phyloP scores from a whole-genome alignment of 2,329 filamentous ascomycete species.

The Fusarium sp. region DNA sequence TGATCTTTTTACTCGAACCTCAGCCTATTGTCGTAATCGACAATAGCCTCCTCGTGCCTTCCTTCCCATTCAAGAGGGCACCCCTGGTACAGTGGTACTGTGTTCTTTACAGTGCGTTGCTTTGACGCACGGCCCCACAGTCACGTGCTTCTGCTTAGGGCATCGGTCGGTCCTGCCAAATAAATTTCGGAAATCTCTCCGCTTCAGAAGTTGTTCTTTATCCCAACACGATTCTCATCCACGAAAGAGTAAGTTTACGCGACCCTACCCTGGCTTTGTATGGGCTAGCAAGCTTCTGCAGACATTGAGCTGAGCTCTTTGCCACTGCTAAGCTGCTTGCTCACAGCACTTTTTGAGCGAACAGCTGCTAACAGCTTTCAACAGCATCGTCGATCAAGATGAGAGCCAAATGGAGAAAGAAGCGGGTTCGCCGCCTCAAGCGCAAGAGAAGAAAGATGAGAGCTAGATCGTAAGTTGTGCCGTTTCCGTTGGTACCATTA shows the following conservation, averaged over 20 bases:
- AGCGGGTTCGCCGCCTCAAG: slow-evolving; percentile 99
- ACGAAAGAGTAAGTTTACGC: slow-evolving; percentile 54
- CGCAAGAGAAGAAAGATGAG: slow-evolving; percentile 99
- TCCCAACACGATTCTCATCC: slow-evolving; percentile 61
- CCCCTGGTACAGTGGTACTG: neutral
- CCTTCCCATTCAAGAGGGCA: slow-evolving; percentile 1
- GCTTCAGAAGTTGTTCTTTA: slow-evolving; percentile 53
- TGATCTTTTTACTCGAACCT: neutral
- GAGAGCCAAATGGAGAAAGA: slow-evolving; percentile 99
- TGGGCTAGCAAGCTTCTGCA: slow-evolving; percentile 16
- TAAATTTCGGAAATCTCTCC: slow-evolving; percentile 47
- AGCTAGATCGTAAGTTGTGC: slow-evolving; percentile 84
- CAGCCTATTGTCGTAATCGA: slow-evolving; percentile 4
- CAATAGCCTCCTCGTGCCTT: slow-evolving; percentile 23
- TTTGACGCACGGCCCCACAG: rapidly evolving
- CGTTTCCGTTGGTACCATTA: slow-evolving; percentile 3
- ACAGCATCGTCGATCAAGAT: slow-evolving; percentile 66
- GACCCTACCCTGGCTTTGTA: slow-evolving; percentile 22
- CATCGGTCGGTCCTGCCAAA: neutral
- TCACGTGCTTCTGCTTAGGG: neutral
- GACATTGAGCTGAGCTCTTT: slow-evolving; percentile 26
- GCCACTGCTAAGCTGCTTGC: slow-evolving; percentile 17
- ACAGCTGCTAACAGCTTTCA: slow-evolving; percentile 39
- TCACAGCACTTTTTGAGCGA: neutral
- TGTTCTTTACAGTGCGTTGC: neutral